Evolutionary conservation across 495 filamentous ascomycete genomes (phyloP).

Genomic region (Clohesyomyces aquaticus): DNA sequence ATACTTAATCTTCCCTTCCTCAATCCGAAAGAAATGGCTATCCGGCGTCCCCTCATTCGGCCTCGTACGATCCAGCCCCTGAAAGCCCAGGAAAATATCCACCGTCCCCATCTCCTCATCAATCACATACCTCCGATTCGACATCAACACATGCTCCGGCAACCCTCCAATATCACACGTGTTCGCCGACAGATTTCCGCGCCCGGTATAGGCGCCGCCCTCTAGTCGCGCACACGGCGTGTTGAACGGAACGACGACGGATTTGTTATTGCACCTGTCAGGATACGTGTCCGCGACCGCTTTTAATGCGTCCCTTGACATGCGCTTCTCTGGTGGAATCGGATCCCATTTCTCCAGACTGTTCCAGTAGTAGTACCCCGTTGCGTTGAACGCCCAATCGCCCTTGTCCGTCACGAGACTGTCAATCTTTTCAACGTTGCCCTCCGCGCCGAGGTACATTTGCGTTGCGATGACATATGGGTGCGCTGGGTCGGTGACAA

Average conservation of each 20-base stretch:
- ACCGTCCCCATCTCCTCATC: conserved; percentile 52
- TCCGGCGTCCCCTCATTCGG: conserved; percentile 23
- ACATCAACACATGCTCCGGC: conserved; percentile 43
- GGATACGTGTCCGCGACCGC: conserved; percentile 23
- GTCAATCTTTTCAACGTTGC: conserved; percentile 21
- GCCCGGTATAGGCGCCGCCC: conserved; percentile 51
- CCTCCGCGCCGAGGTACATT: conserved; percentile 13
- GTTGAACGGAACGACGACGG: conserved; percentile 51
- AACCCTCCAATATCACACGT: conserved; percentile 48
- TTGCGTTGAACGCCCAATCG: conserved; percentile 33
- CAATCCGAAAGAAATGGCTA: conserved; percentile 32
- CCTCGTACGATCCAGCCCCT: conserved; percentile 14
- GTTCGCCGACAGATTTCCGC: conserved; percentile 38
- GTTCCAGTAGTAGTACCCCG: conserved; percentile 20
- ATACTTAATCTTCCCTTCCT: conserved; percentile 25
- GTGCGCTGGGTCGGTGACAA: conserved; percentile 15
- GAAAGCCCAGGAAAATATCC: conserved; percentile 46
- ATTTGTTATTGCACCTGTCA: conserved; percentile 47
- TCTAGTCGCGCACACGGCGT: conserved; percentile 54
- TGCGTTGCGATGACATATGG: conserved; percentile 25
- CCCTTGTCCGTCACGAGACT: conserved; percentile 20
- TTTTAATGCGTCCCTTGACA: conserved; percentile 12
- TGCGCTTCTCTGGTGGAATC: conserved; percentile 17
- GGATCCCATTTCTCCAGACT: conserved; percentile 19
- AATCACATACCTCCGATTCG: conserved; percentile 50